Conservation (phyloP, 169 alveolate genomes). For the Plasmodium fragile region DNA sequence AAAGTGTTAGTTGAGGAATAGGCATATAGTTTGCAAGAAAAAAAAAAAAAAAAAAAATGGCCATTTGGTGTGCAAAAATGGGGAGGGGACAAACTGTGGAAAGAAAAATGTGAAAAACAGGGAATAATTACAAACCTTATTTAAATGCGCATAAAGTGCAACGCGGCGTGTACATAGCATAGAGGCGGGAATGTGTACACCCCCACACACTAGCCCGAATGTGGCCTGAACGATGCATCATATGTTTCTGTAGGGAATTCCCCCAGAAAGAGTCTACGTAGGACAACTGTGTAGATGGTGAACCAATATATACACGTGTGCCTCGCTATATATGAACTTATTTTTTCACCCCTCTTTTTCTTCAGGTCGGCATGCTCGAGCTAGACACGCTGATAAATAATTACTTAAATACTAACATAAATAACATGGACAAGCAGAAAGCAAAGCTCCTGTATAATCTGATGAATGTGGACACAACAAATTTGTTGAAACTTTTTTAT, state of each 20-base stretch:
- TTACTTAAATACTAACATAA: slow-evolving; percentile 43
- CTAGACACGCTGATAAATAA: slow-evolving; percentile 54
- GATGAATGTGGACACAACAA: slow-evolving; percentile 29
- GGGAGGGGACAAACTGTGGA: not conserved
- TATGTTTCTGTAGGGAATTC: not conserved
- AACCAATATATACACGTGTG: not conserved
- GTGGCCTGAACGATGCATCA: not conserved
- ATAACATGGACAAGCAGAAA: slow-evolving; percentile 24
- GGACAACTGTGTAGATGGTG: not conserved
- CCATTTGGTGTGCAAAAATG: not conserved
- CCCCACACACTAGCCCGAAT: not conserved
- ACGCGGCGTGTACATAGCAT: not conserved
- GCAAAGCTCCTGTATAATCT: slow-evolving; percentile 43
- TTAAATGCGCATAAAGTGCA: not conserved
- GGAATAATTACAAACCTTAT: not conserved
- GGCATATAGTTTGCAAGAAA: not conserved
- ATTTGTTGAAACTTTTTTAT: slow-evolving; percentile 57
- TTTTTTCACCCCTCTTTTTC: not conserved
- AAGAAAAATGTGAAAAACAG: not conserved
- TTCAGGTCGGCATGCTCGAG: slow-evolving; percentile 68
- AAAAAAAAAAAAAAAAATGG: slow-evolving; percentile 10
- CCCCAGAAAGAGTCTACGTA: not conserved
- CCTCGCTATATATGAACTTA: not conserved
- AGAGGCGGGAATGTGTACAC: not conserved
- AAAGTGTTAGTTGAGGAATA: slow-evolving; percentile 59